Evolutionary conservation across 345 rosid species (phyloP).

Genomic region (Noccaea caerulescens): DNA sequence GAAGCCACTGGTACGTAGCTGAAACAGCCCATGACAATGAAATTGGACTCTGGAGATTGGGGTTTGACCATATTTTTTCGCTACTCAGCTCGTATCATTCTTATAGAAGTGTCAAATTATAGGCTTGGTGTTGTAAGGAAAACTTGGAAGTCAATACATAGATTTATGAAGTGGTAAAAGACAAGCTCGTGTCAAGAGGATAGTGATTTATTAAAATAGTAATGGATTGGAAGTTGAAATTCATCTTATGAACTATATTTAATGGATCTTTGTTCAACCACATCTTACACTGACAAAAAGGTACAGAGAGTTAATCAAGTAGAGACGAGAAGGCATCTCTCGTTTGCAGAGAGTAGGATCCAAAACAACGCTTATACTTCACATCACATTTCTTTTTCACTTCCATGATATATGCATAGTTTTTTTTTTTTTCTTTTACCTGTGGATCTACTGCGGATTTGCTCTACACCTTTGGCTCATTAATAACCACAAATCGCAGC

Average conservation of each 20-base stretch:
- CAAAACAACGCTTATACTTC: too few relatives aligned
- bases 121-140: conserved; percentile 20
- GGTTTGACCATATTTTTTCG: background rate
- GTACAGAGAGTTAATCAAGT: too few relatives aligned
- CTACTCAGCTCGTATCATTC: conserved; percentile 12
- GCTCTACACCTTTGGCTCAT: conserved; percentile 37
- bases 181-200: background rate
- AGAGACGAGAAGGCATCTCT: too few relatives aligned
- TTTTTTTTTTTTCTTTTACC: conserved; percentile 43
- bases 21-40: conserved; percentile 25
- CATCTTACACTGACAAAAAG: too few relatives aligned
- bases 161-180: conserved; percentile 19
- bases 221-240: background rate
- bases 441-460: conserved; percentile 52
- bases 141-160: conserved; percentile 21
- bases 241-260: conserved; percentile 22
- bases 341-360: too few relatives aligned
- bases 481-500: background rate
- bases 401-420: conserved; percentile 55
- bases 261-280: background rate
- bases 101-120: background rate
- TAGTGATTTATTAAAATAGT: background rate
- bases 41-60: conserved; percentile 28
- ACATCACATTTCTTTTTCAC: conserved; percentile 49
- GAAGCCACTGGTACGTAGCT: conserved; percentile 16